Conservation (phyloP, 2,329 filamentous ascomycete genomes). For the Exserohilum rostratum region DNA sequence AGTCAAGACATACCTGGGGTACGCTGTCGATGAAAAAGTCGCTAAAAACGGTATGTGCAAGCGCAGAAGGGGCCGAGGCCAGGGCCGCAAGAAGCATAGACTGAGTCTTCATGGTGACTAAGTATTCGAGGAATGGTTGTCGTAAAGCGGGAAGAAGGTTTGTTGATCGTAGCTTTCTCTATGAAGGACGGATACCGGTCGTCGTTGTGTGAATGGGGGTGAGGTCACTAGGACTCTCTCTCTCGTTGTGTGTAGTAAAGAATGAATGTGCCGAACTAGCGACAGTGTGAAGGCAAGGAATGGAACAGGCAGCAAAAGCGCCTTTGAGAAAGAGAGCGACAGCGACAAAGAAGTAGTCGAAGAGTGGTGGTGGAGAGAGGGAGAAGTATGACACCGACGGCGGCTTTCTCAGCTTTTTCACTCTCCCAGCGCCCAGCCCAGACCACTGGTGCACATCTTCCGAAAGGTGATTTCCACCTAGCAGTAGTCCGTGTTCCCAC, state of each 20-base stretch:
- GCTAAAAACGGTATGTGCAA: conserved; percentile 48
- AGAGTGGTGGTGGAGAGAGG: conserved; percentile 7
- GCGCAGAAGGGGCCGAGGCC: conserved; percentile 38
- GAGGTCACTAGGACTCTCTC: conserved; percentile 48
- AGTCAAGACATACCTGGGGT: conserved; percentile 30
- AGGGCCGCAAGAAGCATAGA: conserved; percentile 41
- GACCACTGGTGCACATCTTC: conserved; percentile 7
- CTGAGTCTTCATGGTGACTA: conserved; percentile 42
- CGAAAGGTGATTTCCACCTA: conserved; percentile 1
- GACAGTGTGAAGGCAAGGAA: conserved; percentile 40
- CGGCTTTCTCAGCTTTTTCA: conserved; percentile 31
- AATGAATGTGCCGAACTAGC: conserved; percentile 47
- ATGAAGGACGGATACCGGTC: conserved; percentile 10
- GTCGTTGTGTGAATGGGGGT: conserved; percentile 28
- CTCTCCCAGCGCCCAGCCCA: conserved; percentile 8
- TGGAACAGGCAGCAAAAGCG: conserved; percentile 35
- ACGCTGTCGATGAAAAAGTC: conserved; percentile 44
- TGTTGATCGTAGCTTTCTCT: not conserved
- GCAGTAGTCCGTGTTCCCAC: no score
- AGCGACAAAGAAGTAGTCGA: conserved; percentile 27
- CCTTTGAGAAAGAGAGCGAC: conserved; percentile 38
- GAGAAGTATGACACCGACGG: conserved; percentile 1
- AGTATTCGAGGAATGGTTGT: not conserved
- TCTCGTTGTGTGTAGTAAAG: conserved; percentile 28
- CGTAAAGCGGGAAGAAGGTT: not conserved